Conservation (phyloP, 805 yeast genomes). For the Candida chauliodis region DNA sequence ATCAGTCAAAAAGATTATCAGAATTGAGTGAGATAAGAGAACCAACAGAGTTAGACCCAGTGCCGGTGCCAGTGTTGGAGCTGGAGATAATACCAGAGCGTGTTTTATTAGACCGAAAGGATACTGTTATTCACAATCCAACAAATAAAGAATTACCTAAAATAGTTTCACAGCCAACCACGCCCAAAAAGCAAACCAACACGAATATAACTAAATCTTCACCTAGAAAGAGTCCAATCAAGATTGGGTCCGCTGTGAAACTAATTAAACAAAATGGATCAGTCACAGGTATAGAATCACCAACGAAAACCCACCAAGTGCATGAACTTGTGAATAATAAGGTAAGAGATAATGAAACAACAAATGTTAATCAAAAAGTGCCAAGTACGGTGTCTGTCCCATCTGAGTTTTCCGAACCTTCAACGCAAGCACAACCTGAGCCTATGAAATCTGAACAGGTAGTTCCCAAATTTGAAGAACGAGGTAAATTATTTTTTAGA, state of each 20-base stretch:
- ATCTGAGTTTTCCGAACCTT: slow-evolving; percentile 14
- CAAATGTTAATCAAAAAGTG: slow-evolving; percentile 13
- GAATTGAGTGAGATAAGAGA: not conserved
- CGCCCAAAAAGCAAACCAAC: not conserved
- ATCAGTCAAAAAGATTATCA: slow-evolving; percentile 6
- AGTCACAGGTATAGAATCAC: slow-evolving; percentile 17
- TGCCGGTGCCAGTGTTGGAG: slow-evolving; percentile 31
- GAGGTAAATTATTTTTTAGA: slow-evolving; percentile 55
- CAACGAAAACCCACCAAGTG: slow-evolving; percentile 10
- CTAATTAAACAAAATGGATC: slow-evolving; percentile 27
- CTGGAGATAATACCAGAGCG: slow-evolving; percentile 7
- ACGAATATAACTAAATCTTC: not conserved
- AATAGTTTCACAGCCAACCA: not conserved
- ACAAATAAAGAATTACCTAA: not conserved
- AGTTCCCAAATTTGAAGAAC: slow-evolving; percentile 8
- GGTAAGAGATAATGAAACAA: slow-evolving; percentile 15
- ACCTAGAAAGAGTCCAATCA: slow-evolving; percentile 24
- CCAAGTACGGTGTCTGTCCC: slow-evolving; percentile 33
- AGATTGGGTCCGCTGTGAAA: slow-evolving; percentile 37
- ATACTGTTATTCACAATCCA: too few species aligned
- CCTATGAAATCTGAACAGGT: slow-evolving; percentile 1
- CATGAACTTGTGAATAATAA: slow-evolving; percentile 22
- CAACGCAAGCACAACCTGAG: not conserved
- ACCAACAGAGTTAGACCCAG: slow-evolving; percentile 12
- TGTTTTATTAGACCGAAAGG: too few species aligned